Evolutionary conservation across 2,329 filamentous ascomycete genomes (phyloP), one percentile per base, ranked within the genome.

Genomic region (Byssothecium circinans): DNA sequence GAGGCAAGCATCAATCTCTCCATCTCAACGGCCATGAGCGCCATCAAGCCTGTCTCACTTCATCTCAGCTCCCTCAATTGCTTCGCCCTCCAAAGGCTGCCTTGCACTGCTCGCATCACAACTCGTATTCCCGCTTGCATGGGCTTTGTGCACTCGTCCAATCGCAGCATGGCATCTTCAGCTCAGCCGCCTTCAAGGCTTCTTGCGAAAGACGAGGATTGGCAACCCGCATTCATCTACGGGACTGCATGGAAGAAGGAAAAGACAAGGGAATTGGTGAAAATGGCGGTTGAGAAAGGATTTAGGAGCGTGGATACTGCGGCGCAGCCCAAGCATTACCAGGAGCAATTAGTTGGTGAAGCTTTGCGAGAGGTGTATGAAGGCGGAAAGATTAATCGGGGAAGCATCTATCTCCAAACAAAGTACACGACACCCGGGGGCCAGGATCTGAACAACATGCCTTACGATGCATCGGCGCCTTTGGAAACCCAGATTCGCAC

Each of bases 171-270:
- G 62, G 46, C 41, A 40, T 52, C 50, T 6, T 53, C 55, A 15
- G 34, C 43, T 20, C 42, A 18, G 27, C 33, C 35, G 8, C 25
- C 32, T 15, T 65, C 64, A 2, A 57, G 53, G 8, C 30, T 64
- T 14, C 33, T 44, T 11, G 41, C 43, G 2, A 34, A 35, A 15
- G 34, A 42, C 14, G 12, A 41, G 2, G 50, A 56, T 38, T 50
- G 42, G 2, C 37, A 58, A 23, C 56, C 57, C 10, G 53, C 72
- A 3, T 78, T 82, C 54, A 72, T 94, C 53, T 94, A 94, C 67
- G 89, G 89, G 42, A 92, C 89, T 2, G 89, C 89, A n/a, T 92
- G 89, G 88, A 94, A 94, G 69, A 85, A 86, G 61, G 82, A 86
- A 1, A 72, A 73, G 15, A 90, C 87, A 0, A 78, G 80, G 17